Base-by-base conservation (phyloP, 768 basidiomycete genomes). In the Termitomyces sp. region DNA sequence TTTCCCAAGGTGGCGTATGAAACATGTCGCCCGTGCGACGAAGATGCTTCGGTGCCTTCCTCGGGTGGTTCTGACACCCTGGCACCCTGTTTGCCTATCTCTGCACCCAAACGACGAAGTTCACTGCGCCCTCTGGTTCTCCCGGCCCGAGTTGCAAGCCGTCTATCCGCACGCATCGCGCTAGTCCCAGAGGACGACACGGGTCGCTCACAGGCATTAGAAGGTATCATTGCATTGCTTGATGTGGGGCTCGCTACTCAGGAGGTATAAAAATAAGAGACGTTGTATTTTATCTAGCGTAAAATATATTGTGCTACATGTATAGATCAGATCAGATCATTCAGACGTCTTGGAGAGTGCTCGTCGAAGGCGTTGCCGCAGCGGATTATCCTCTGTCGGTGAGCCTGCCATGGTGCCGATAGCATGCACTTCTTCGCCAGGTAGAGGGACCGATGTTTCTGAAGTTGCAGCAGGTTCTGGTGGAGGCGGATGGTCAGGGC, bases 331-430 rank as follows among this genome's bases (percentile, higher is more conserved):
- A 40, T 12, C n/a, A 24, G 36, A 54, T 57, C 33, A 52, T 28
- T 60, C 55, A 6, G 71, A 66, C 8, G 67, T 32, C 54, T 71
- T 74, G 33, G 69, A 61, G 39, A 74, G 65, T 7, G 70, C 73
- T 35, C 64, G 64, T 54, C 69, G 68, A 16, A 74, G 66, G 22
- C 73, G 69, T 51, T 70, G 71, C 11, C 65, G 66, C 51, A 74
- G 63, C 2, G 70, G 73, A 46, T 64, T 71, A 36, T 61, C 70
- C 11, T 67, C 67, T 7, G 55, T 48, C 4, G 67, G 45, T 16
- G 65, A 68, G 7, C 53, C 60, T 6, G 67, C 57, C 12, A 58
- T 64, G 12, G 63, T 65, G 35, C 60, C 67, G 8, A 55, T 36
- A 2, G 66, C 64, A 28, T 62, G 61, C 5, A 65, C 57, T 45